Conservation (phyloP, 2,329 filamentous ascomycete species). For the Nemania serpens region DNA sequence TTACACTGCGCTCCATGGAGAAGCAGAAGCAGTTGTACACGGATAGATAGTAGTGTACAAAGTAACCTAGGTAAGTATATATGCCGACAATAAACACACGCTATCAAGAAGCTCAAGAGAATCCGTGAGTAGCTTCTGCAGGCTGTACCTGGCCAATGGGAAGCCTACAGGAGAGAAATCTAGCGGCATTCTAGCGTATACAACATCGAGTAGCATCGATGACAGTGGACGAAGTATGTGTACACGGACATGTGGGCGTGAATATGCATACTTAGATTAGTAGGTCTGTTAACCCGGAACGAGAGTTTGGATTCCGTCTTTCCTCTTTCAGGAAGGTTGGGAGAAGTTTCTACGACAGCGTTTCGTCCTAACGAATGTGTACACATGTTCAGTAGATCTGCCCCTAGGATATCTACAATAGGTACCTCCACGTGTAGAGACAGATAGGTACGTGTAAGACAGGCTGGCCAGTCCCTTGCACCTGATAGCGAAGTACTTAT, state of each 20-base stretch:
- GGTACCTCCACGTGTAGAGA: background rate
- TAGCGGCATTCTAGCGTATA: background rate
- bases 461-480: no score
- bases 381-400: background rate
- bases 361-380: slow-evolving; percentile 10
- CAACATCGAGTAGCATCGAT: slow-evolving; percentile 15
- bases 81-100: no score
- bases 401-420: background rate
- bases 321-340: slow-evolving; percentile 27
- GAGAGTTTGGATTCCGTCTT: slow-evolving; percentile 17
- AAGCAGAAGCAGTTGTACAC: no score
- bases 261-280: no score
- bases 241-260: no score
- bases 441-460: background rate
- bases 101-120: no score
- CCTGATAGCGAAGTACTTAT: no score
- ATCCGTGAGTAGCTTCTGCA: no score
- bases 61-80: no score
- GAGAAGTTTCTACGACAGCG: slow-evolving; percentile 13
- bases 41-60: no score
- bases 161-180: background rate
- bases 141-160: slow-evolving; percentile 19
- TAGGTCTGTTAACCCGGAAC: slow-evolving; percentile 22
- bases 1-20: background rate
- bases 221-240: no score